phyloP scores from a whole-genome alignment of 1,284 basidiomycete genomes.

The Puccinia polysora region DNA sequence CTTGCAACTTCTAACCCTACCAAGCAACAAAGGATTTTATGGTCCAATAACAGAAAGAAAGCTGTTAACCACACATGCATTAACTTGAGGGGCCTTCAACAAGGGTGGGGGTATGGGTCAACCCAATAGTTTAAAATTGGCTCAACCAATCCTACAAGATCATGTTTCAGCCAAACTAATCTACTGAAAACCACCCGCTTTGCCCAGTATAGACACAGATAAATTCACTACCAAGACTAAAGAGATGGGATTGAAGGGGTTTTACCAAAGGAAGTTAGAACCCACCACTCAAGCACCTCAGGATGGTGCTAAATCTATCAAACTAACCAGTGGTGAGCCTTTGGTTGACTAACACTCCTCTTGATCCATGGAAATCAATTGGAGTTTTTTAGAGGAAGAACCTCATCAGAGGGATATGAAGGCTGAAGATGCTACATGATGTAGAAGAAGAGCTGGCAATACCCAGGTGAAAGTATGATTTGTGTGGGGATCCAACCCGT shows the following conservation, averaged over 20 bases:
- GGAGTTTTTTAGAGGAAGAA: constrained; percentile 65
- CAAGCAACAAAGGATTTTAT: constrained; percentile 77
- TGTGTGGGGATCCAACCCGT: no score
- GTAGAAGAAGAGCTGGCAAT: no score
- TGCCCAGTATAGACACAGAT: constrained; percentile 61
- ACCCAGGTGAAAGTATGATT: no score
- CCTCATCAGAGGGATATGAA: constrained; percentile 50
- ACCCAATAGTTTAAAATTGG: constrained; percentile 90
- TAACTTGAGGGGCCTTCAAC: constrained; percentile 87
- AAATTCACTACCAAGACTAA: constrained; percentile 75
- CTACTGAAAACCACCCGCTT: constrained; percentile 78
- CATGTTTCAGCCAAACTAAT: constrained; percentile 92
- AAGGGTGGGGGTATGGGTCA: constrained; percentile 78
- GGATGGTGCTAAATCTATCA: constrained; percentile 73
- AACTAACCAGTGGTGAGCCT: constrained; percentile 49
- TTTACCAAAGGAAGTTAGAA: constrained; percentile 69
- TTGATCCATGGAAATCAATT: constrained; percentile 62
- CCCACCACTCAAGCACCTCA: constrained; percentile 77
- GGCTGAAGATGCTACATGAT: no score
- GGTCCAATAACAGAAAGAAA: constrained; percentile 73
- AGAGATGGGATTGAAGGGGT: constrained; percentile 59
- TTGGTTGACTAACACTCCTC: constrained; percentile 49
- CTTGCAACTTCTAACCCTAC: constrained; percentile 66
- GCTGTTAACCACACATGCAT: constrained; percentile 80
- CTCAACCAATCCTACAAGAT: constrained; percentile 91